Base-by-base conservation (phyloP, 345 rosid species). In the Euphorbia peplus region DNA sequence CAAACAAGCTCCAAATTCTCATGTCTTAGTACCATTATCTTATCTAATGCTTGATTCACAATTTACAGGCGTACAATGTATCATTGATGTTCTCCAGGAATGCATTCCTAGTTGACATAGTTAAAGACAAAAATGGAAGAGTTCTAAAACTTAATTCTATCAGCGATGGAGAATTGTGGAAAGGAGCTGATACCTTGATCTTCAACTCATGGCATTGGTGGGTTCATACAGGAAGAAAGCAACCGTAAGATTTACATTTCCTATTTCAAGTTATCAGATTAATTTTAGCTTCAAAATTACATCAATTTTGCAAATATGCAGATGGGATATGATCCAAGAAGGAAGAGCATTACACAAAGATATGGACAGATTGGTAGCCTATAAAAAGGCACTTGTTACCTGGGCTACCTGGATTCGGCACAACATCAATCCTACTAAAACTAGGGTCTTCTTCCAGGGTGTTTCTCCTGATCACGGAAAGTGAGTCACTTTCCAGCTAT, bases 381-480 rank as follows among this genome's bases (percentile, higher is more conserved):
- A 65, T 13, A 51, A 66, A 32, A 73, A 66, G 24, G 71, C 52
- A 22, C 46, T 73, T 2, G 19, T 9, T 18, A 73, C 71, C 8
- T 73, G 71, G 76, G 76, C 71, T 2, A 26, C 42, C 25, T 73
- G 76, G 76, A 57, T 73, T 50, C 61, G 60, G 16, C 3, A 8
- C 25, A 48, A 37, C 26, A 52, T 73, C 24, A 61, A 73, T 37
- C 59, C 66, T 32, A 10, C 65, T 16, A 48, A 60, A 51, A 66
- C 76, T 19, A 66, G 32, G 21, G 66, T 73, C 60, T 66, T 73
- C 59, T 59, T 73, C 59, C 76, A 66, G 47, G 71, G 76, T 25
- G 66, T 73, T 51, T 73, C 71, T 2, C 96, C 96, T 1, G 88
- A 86, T 61, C 93, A 88, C 37, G n/a, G 13, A n/a, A 42, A 51